Evolutionary conservation across 1,139 yeast species (phyloP), one percentile per base, ranked within the genome.

Genomic region (Diutina pseudorugosa): DNA sequence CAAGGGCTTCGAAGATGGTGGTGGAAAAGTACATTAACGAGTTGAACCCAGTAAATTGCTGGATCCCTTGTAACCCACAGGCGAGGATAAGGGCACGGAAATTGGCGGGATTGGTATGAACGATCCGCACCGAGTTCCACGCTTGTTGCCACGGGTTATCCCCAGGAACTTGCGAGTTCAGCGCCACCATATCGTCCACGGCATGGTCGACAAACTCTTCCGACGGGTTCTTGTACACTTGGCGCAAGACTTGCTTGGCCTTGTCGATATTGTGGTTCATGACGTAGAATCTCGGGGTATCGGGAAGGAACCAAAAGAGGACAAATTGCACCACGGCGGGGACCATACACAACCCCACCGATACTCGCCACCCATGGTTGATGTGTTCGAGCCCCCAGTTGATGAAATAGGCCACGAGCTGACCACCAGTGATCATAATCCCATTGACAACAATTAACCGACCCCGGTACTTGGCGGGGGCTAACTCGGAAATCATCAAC

Each of bases 31-130:
- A 91, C 95, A 91, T 87, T 61, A 91, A 77, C 3, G 97, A 87
- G 71, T 91, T 91, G 79, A 90, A 91, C 59, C 97, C 97, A 20
- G 96, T 86, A 61, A 90, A 89, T 68, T 91, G 97, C 70, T 91
- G 97, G 63, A 91, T 86, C 57, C 95, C 96, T 70, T 91, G 98
- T 59, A 90, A 72, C 33, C 94, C 96, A 72, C 96, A 90, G 5
- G 93, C 94, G 60, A 91, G 82, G 48, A 90, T 72, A 57, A 91
- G 76, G 9, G 96, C 97, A 61, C 98, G 79, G 57, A 88, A 79
- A 66, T 91, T 90, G 2, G 94, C 83, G 50, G 95, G 94, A 19
- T 79, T 78, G 0, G 73, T 67, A 66, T 89, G 95, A 56, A 90
- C 76, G 58, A 84, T 79, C 59, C 77, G 80, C 57, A 88, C 73